Percentiles rank a stretch among this genome's conserved stretches.
Conservation (phyloP, 257 asterid species). For the Plantago major region DNA sequence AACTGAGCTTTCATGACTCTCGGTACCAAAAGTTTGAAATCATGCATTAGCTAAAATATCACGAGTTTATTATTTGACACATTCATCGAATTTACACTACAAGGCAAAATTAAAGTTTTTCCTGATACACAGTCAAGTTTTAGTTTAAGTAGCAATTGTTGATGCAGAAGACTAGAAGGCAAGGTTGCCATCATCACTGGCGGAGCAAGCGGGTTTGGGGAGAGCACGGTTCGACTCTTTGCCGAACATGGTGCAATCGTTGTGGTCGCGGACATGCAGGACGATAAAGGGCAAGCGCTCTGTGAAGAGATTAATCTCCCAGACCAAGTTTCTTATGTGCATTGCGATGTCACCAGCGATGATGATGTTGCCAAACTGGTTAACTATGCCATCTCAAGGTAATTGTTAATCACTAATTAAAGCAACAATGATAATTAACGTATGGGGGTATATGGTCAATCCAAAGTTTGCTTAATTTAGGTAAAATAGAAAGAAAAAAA, state of each 20-base stretch:
- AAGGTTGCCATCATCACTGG: slow-evolving; percentile 82
- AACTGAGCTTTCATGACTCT: no score
- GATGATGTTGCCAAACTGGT: slow-evolving; percentile 36
- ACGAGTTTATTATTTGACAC: no score
- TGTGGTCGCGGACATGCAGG: slow-evolving; percentile 73
- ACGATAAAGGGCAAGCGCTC: slow-evolving; percentile 40
- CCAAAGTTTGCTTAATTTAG: no score
- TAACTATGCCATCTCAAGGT: slow-evolving; percentile 33
- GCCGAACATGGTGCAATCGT: slow-evolving; percentile 64
- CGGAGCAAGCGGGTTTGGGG: slow-evolving; percentile 89
- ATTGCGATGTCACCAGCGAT: slow-evolving; percentile 61
- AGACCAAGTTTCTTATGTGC: slow-evolving; percentile 40
- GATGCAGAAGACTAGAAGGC: slow-evolving; percentile 56
- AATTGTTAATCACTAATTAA: no score
- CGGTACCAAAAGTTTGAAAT: no score
- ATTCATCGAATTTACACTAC: no score
- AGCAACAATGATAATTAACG: no score
- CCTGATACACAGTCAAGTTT: no score
- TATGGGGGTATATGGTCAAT: no score
- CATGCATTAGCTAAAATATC: no score
- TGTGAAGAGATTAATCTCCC: slow-evolving; percentile 30
- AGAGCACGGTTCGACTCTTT: slow-evolving; percentile 60
- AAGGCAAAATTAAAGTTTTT: no score
- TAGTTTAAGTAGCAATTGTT: not conserved
- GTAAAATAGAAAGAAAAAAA: no score